Evolutionary conservation across 345 rosid species (phyloP).

Genomic region (Brassica carinata): DNA sequence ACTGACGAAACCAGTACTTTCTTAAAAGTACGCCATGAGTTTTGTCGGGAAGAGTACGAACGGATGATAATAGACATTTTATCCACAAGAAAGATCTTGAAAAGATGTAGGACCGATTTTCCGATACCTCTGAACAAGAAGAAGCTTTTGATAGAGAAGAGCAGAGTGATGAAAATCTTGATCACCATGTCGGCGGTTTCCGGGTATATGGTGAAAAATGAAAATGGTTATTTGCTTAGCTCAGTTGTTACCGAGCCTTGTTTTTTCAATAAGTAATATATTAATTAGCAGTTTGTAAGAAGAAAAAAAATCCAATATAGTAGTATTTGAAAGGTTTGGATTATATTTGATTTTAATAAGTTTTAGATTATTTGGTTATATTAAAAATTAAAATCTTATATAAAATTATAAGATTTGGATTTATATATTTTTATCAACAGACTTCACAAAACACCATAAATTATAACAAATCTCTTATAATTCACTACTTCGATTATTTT

Average conservation of each 20-base stretch:
- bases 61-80: slow-evolving; percentile 11
- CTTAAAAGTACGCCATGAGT: background rate
- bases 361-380: background rate
- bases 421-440: background rate
- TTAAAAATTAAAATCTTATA: background rate
- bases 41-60: background rate
- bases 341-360: background rate
- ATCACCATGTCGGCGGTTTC: slow-evolving; percentile 32
- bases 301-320: background rate
- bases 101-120: slow-evolving; percentile 12
- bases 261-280: background rate
- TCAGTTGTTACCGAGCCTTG: background rate
- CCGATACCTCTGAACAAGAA: slow-evolving; percentile 5
- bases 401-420: background rate
- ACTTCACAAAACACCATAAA: background rate
- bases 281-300: background rate
- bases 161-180: slow-evolving; percentile 29
- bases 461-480: background rate
- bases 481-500: background rate
- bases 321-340: background rate
- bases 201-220: slow-evolving; percentile 5
- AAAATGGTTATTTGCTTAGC: slow-evolving; percentile 1
- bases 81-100: slow-evolving; percentile 8
- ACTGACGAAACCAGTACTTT: background rate
- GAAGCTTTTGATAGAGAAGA: slow-evolving; percentile 24